A percentile compares a stretch with the other conserved stretches of the same genome.
Conservation (phyloP, 331 rosid species). For the Malus hybrid region DNA sequence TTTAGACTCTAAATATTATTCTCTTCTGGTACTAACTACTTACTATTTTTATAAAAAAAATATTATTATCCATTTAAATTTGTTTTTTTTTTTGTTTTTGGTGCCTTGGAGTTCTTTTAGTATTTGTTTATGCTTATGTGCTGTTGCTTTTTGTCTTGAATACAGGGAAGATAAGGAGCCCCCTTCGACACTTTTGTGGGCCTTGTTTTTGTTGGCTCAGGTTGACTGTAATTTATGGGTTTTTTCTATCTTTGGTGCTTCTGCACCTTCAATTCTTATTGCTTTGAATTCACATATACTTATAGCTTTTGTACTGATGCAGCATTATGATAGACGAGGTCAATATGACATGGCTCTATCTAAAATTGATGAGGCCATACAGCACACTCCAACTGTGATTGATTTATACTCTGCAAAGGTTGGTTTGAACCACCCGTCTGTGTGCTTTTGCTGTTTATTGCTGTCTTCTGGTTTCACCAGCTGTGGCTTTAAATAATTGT, state of each 20-base stretch:
- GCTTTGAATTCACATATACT: slow-evolving; percentile 9
- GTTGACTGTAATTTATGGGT: slow-evolving; percentile 30
- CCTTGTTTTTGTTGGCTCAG: slow-evolving; percentile 90
- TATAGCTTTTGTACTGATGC: slow-evolving; percentile 31
- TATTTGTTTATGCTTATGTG: slow-evolving; percentile 16
- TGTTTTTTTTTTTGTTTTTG: background rate
- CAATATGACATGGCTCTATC: slow-evolving; percentile 69
- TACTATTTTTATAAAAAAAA: no score
- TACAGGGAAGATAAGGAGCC: slow-evolving; percentile 76
- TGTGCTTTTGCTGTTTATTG: background rate
- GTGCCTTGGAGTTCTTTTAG: slow-evolving; percentile 9
- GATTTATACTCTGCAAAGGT: slow-evolving; percentile 96
- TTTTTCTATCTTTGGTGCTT: background rate
- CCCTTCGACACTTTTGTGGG: slow-evolving; percentile 95
- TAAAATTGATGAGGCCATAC: slow-evolving; percentile 84
- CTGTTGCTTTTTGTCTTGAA: slow-evolving; percentile 5
- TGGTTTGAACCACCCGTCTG: background rate
- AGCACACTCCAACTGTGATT: slow-evolving; percentile 94
- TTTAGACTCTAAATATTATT: background rate
- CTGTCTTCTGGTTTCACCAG: background rate
- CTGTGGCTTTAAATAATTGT: background rate
- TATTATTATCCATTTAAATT: no score
- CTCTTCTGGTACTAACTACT: background rate
- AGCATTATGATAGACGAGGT: slow-evolving; percentile 95
- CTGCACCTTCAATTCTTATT: background rate